phyloP scores from a whole-genome alignment of 345 rosid genomes.

The Eutrema yunnanense region DNA sequence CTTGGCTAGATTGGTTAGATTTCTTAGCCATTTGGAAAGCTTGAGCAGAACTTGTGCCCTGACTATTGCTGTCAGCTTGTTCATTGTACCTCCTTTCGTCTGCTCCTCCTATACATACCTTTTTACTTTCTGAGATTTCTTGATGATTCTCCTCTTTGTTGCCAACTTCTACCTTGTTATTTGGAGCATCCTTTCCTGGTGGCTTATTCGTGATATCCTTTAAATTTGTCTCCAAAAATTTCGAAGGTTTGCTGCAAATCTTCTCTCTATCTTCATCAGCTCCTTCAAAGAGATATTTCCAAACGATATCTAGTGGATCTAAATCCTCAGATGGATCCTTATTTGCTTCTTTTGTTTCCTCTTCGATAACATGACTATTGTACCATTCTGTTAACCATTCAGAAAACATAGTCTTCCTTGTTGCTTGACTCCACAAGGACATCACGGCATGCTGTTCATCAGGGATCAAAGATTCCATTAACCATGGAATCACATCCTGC shows the following conservation, averaged over 20 bases:
- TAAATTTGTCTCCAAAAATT: constrained; percentile 6
- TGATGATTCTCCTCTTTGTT: constrained; percentile 12
- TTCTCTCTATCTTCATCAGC: constrained; percentile 26
- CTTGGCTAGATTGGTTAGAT: constrained; percentile 9
- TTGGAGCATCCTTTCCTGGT: constrained; percentile 12
- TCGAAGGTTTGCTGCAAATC: constrained; percentile 13
- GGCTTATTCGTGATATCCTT: constrained; percentile 2
- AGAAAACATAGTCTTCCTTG: constrained; percentile 71
- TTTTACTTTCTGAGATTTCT: constrained; percentile 27
- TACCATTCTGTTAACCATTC: constrained; percentile 85
- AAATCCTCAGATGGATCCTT: constrained; percentile 13
- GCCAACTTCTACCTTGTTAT: constrained; percentile 14
- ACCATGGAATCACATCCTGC: constrained; percentile 74
- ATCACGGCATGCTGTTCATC: constrained; percentile 48
- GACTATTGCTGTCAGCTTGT: background rate
- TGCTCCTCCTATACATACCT: constrained; percentile 13
- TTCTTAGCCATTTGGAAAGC: constrained; percentile 24
- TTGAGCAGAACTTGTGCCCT: constrained; percentile 22
- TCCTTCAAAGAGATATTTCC: constrained; percentile 45
- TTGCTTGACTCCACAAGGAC: constrained; percentile 56
- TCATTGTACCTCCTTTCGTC: constrained; percentile 24
- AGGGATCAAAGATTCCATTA: constrained; percentile 49
- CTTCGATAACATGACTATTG: constrained; percentile 35
- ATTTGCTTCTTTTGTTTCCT: constrained; percentile 24
- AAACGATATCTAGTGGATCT: constrained; percentile 59